Percentiles rank a stretch among this genome's conserved stretches.
Conservation (phyloP, 164 flowering plant genomes). For the Kingdonia uniflora region DNA sequence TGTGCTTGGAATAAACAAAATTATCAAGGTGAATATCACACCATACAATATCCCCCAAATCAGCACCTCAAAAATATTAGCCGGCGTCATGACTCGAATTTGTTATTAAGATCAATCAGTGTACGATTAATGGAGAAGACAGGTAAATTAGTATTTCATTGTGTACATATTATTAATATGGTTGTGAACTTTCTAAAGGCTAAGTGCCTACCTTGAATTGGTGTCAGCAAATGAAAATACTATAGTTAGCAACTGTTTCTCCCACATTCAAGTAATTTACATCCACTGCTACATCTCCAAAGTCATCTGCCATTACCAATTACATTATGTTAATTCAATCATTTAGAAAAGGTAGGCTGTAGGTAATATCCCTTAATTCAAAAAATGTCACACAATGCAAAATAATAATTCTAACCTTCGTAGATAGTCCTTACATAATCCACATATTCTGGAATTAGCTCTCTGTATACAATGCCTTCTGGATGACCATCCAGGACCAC, state of each 20-base stretch:
- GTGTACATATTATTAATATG: too few species aligned
- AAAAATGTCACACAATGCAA: neutral
- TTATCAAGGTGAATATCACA: too few species aligned
- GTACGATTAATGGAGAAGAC: too few species aligned
- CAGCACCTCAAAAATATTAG: too few species aligned
- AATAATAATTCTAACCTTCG: slow-evolving; percentile 48
- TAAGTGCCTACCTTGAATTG: slow-evolving; percentile 3
- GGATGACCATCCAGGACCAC: slow-evolving; percentile 89
- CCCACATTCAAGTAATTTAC: slow-evolving; percentile 85
- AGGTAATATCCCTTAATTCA: neutral
- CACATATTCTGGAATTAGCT: slow-evolving; percentile 78
- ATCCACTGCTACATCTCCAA: slow-evolving; percentile 76
- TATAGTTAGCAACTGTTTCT: slow-evolving; percentile 28
- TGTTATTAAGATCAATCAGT: too few species aligned
- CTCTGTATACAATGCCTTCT: slow-evolving; percentile 72
- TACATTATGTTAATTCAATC: neutral
- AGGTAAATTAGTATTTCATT: too few species aligned
- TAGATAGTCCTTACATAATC: slow-evolving; percentile 65
- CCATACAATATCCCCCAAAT: too few species aligned
- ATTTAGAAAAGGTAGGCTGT: neutral
- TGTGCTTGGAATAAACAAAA: too few species aligned
- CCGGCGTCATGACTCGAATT: too few species aligned
- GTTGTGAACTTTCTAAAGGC: neutral
- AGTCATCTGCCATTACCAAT: slow-evolving; percentile 47
- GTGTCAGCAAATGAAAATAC: slow-evolving; percentile 68